Conservation (phyloP, 139 green algal genomes). For the Asterochloris sp. region DNA sequence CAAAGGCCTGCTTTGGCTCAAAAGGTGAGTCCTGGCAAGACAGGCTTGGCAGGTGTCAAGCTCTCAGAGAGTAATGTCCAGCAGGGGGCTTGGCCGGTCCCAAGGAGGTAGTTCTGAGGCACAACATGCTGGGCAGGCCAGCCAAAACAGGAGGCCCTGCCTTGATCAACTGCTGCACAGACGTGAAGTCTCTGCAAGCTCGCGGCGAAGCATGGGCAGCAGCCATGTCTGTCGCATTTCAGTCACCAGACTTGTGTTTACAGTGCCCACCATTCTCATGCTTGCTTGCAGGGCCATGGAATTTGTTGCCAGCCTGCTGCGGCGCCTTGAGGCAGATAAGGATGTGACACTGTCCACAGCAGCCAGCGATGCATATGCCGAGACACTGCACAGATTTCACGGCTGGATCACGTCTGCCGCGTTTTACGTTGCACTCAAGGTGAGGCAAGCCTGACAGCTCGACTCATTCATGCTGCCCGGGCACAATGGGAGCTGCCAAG, state of each 20-base stretch:
- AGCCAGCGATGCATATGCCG: constrained; percentile 54
- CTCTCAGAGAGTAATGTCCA: background rate
- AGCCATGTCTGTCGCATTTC: too few species aligned
- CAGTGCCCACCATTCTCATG: too few species aligned
- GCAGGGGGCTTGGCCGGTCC: too few species aligned
- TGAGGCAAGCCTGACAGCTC: constrained; percentile 4
- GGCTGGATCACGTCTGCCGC: constrained; percentile 69
- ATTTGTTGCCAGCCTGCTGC: constrained; percentile 63
- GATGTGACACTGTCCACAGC: constrained; percentile 28
- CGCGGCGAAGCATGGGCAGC: background rate
- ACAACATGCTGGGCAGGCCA: background rate
- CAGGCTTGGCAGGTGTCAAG: background rate
- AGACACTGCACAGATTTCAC: constrained; percentile 68
- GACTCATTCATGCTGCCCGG: background rate
- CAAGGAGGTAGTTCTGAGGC: background rate
- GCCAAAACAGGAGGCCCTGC: background rate
- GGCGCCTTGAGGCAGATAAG: constrained; percentile 36
- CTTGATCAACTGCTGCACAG: background rate
- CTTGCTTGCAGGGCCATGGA: constrained; percentile 58
- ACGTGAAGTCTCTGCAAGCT: too few species aligned
- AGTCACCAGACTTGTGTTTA: background rate
- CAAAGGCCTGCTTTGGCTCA: constrained; percentile 78
- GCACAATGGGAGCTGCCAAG: background rate
- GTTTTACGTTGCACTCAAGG: constrained; percentile 58
- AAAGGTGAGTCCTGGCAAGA: constrained; percentile 33